Base-by-base conservation (phyloP, 2,329 filamentous ascomycete genomes). In the Sporothrix pseudoabietina region DNA sequence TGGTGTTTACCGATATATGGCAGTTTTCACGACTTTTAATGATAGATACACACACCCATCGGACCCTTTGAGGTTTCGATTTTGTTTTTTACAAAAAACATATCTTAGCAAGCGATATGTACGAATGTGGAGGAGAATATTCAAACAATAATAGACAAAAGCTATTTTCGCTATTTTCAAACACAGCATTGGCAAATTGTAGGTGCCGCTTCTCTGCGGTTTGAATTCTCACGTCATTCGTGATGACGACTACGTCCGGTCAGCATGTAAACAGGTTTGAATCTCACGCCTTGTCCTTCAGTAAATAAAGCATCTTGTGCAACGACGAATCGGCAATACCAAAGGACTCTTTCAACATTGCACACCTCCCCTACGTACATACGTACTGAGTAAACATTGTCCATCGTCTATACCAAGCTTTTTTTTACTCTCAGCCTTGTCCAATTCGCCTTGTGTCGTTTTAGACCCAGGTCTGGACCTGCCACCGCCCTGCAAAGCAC, bases 11-110 rank as follows among this genome's bases (percentile, higher is more conserved):
- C 9, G n/a, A 66, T 63, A 63, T 41, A 41, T 44, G 63, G 63
- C 63, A 65, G 9, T 47, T 66, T 63, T 63, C 14, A 68, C 44
- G 47, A 69, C 65, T 9, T 9, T 6, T 69, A 22, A 69, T 52
- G 65, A 69, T 52, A 54, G 65, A 69, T 69, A 68, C 47, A 69
- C 65, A 68, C 61, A 66, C 57, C 41, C 26, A 63, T 22, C 6
- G 41, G 41, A 44, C 41, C 12, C 9, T 44, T 54, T 5, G 4
- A 57, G 12, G 32, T 35, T 61, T 61, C 14, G 12, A 35, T 19
- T 9, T 3, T n/a, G 2, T n/a, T 14, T 44, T 44, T 44, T 41
- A 41, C 39, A 26, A 35, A 4, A 44, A 44, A 54, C 52, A 54
- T 54, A 54, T 54, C 52, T 54, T 8, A 39, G 30, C 32, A 35